Evolutionary conservation across 257 asterid species (phyloP).

Genomic region (Solanum pimpinellifolium): DNA sequence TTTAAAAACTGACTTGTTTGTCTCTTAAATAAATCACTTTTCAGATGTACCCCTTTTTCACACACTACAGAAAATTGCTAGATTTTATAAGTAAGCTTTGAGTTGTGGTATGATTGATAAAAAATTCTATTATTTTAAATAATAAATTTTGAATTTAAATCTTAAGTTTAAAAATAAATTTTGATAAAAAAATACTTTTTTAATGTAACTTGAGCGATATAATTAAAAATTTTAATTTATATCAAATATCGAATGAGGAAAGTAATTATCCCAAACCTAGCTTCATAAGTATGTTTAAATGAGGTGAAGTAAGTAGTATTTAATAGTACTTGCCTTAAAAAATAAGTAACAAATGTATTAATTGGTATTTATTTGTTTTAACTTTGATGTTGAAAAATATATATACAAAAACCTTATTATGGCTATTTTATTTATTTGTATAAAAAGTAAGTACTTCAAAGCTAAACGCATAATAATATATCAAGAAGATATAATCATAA

Average conservation of each 20-base stretch:
- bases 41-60: neutral
- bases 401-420: neutral
- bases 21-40: neutral
- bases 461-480: neutral
- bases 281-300: neutral
- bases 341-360: neutral
- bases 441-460: neutral
- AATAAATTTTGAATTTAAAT: fast-evolving
- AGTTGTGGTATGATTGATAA: neutral
- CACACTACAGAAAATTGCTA: neutral
- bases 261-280: neutral
- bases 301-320: neutral
- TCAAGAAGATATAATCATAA: neutral
- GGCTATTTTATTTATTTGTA: neutral
- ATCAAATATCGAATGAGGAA: neutral
- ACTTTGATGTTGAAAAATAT: neutral
- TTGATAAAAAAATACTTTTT: neutral
- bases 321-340: neutral
- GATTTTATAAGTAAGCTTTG: neutral
- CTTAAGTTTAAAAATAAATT: neutral
- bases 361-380: neutral
- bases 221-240: neutral
- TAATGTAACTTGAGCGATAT: fast-evolving
- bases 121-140: neutral
- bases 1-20: neutral